Evolutionary conservation across 164 flowering plant species (phyloP).

Genomic region (Sextonia rubra): DNA sequence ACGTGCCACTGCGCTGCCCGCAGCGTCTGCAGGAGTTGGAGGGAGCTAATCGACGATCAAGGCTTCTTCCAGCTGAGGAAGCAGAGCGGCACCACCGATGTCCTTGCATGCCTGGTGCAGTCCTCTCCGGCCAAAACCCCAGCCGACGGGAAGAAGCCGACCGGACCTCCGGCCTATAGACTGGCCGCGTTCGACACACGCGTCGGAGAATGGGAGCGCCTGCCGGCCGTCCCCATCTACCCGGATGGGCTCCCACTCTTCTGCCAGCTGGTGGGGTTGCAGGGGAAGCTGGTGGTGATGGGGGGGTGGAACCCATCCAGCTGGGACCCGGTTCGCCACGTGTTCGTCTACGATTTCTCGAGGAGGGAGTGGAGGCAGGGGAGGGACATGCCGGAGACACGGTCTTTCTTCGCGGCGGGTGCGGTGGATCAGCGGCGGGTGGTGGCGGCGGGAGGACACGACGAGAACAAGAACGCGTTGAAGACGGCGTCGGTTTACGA

Average conservation of each 20-base stretch:
- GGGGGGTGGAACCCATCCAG: conserved; percentile 81
- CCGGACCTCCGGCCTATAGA: conserved; percentile 36
- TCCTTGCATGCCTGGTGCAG: conserved; percentile 45
- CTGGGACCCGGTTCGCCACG: conserved; percentile 51
- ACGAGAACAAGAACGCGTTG: conserved; percentile 75
- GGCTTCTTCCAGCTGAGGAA: conserved; percentile 46
- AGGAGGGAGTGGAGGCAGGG: conserved; percentile 49
- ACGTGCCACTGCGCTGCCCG: conserved; percentile 38
- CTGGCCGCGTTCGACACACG: conserved; percentile 48
- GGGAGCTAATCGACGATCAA: conserved; percentile 27
- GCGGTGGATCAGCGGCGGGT: conserved; percentile 33
- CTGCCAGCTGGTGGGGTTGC: conserved; percentile 48
- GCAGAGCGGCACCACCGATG: conserved; percentile 38
- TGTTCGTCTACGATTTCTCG: conserved; percentile 58
- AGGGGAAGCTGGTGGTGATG: conserved; percentile 55
- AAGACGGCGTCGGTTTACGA: conserved; percentile 54
- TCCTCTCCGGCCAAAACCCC: conserved; percentile 14
- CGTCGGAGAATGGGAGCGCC: conserved; percentile 40
- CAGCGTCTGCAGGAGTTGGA: conserved; percentile 56
- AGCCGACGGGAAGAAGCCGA: conserved; percentile 16
- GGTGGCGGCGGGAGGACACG: conserved; percentile 80
- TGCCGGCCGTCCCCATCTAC: conserved; percentile 41
- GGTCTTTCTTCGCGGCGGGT: conserved; percentile 65
- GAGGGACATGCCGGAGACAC: conserved; percentile 48
- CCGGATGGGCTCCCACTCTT: conserved; percentile 66